These are phyloP conservation scores for Backusella mclennaniae DNA, from an alignment of 192 early-diverging fungal species.

Conservation along the genomic window DNA sequence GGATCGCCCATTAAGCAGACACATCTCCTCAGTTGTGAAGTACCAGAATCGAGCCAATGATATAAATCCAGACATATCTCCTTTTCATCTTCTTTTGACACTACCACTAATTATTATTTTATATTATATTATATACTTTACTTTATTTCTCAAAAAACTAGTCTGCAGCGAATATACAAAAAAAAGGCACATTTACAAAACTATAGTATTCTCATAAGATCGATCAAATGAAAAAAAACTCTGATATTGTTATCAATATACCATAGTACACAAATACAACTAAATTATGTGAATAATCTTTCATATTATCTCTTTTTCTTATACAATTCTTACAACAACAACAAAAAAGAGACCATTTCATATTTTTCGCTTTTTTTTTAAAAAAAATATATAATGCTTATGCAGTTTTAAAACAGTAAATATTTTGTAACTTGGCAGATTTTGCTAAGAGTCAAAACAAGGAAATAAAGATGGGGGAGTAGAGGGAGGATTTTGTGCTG, in stretches of 20 bases:
- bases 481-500: too few species aligned
- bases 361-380: too few species aligned
- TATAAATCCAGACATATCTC: not conserved
- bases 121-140: not conserved
- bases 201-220: not conserved
- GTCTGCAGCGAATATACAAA: not conserved
- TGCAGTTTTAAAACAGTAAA: not conserved
- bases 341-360: not conserved
- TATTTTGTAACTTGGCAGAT: not conserved
- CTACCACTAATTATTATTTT: not conserved
- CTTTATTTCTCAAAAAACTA: not conserved
- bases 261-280: not conserved
- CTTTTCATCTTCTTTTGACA: not conserved
- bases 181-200: not conserved
- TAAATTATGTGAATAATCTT: not conserved
- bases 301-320: not conserved
- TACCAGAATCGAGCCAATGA: not conserved
- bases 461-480: too few species aligned
- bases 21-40: not conserved
- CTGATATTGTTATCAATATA: not conserved
- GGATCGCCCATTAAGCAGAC: not conserved
- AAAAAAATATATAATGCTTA: not conserved
- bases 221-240: not conserved
- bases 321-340: not conserved
- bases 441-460: not conserved